Evolutionary conservation across 129 eudicot species (phyloP).

Genomic region (Flaveria trinervia): DNA sequence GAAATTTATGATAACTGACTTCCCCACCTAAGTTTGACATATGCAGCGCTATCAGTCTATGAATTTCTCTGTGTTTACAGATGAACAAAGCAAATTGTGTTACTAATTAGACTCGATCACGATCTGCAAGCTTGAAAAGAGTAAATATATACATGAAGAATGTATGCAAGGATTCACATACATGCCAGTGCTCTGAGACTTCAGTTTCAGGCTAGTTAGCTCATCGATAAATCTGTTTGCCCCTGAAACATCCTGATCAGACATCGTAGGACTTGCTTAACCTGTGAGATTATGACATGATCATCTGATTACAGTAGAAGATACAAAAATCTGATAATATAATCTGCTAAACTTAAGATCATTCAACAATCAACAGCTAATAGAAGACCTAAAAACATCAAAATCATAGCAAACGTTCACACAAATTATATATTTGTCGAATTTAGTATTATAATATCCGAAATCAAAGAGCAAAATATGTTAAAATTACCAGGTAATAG

Average conservation of each 20-base stretch:
- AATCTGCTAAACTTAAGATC: neutral
- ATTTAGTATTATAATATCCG: neutral
- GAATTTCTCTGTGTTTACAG: constrained; percentile 63
- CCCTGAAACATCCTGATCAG: constrained; percentile 54
- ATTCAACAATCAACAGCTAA: constrained; percentile 8
- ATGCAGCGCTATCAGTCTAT: constrained; percentile 56
- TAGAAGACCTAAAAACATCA: neutral
- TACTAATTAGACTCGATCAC: constrained; percentile 6
- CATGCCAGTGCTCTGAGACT: constrained; percentile 52
- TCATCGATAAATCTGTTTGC: constrained; percentile 60
- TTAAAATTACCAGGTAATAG: constrained; percentile 75
- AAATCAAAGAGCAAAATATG: neutral
- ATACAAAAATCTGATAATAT: neutral
- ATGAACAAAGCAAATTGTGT: constrained; percentile 14
- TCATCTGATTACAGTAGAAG: constrained; percentile 7
- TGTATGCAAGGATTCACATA: constrained; percentile 41
- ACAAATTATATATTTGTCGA: constrained; percentile 3
- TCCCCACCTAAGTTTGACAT: constrained; percentile 80
- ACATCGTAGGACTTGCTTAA: constrained; percentile 76
- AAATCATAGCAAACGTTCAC: constrained; percentile 16
- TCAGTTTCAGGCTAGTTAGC: constrained; percentile 47
- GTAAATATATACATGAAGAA: neutral
- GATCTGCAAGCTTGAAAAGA: neutral
- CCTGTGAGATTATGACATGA: constrained; percentile 46
- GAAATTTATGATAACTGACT: constrained; percentile 72